Percentiles rank a stretch among this genome's conserved stretches.
Conservation (phyloP, 495 filamentous ascomycete genomes). For the Tuber aestivum region DNA sequence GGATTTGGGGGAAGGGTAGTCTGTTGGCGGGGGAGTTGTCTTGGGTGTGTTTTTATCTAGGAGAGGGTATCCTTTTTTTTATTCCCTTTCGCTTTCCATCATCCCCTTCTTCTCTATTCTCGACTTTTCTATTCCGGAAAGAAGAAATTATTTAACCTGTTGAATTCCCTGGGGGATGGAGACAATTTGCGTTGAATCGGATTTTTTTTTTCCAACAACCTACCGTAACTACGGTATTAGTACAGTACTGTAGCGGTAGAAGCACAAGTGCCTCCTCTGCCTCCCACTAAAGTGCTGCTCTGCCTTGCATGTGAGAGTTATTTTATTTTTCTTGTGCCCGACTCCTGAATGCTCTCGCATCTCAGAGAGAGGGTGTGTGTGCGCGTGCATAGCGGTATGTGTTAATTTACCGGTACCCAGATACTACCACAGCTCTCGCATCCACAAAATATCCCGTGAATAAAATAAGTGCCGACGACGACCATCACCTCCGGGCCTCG, state of each 20-base stretch:
- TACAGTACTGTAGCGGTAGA: no score
- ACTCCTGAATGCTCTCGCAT: background rate
- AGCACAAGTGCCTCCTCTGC: background rate
- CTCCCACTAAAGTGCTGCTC: background rate
- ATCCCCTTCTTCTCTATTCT: background rate
- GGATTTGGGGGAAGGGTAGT: background rate
- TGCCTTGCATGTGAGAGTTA: background rate
- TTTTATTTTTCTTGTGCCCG: background rate
- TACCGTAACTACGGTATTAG: background rate
- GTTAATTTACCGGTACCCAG: background rate
- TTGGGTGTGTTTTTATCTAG: background rate
- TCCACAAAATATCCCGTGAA: background rate
- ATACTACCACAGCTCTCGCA: background rate
- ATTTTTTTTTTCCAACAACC: background rate
- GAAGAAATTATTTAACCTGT: background rate
- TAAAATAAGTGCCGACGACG: constrained; percentile 1
- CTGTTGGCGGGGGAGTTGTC: background rate
- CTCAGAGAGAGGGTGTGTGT: no score
- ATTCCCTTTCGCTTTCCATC: background rate
- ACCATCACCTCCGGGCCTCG: background rate
- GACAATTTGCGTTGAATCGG: background rate
- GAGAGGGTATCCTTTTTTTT: background rate
- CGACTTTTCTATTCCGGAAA: background rate
- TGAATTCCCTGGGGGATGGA: background rate
- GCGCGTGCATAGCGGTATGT: background rate